These are phyloP conservation scores for Pythium biforme DNA, from an alignment of 352 stramenopile species.

Conservation along the genomic window DNA sequence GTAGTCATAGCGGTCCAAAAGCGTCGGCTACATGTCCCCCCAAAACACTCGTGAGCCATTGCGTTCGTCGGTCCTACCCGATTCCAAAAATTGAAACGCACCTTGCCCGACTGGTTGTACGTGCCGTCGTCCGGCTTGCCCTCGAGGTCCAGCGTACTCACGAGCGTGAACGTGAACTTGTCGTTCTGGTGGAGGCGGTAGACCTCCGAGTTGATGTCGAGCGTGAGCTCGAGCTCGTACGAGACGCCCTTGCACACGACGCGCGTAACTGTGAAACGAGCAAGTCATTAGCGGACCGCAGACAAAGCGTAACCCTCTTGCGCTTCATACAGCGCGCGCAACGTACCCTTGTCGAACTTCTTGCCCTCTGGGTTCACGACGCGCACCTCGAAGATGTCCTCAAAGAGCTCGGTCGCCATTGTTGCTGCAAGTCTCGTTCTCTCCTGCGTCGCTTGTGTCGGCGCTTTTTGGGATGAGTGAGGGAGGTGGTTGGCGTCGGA, in stretches of 20 bases:
- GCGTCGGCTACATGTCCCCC: constrained; percentile 52
- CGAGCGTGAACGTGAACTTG: constrained; percentile 96
- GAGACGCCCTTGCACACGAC: constrained; percentile 96
- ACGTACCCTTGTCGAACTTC: constrained; percentile 94
- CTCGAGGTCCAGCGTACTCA: constrained; percentile 95
- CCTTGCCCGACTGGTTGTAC: constrained; percentile 91
- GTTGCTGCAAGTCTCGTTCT: constrained; percentile 8
- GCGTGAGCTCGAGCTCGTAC: constrained; percentile 96
- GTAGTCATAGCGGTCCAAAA: constrained; percentile 98
- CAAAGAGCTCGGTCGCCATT: constrained; percentile 94
- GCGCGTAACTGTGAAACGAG: constrained; percentile 83
- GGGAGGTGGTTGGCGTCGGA: constrained; percentile 8
- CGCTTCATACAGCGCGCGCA: too few relatives aligned
- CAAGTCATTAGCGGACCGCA: neutral
- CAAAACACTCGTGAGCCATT: neutral
- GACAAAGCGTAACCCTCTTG: neutral
- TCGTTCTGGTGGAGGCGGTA: constrained; percentile 95
- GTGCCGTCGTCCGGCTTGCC: constrained; percentile 94
- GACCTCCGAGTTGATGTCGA: constrained; percentile 98
- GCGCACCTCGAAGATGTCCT: constrained; percentile 98
- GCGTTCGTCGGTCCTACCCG: too few relatives aligned
- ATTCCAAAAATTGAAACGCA: constrained; percentile 22
- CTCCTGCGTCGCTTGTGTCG: neutral
- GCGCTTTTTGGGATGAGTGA: neutral
- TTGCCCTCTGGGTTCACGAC: constrained; percentile 97